Conservation (phyloP, 192 early-diverging fungal species). For the Diversispora epigaea region DNA sequence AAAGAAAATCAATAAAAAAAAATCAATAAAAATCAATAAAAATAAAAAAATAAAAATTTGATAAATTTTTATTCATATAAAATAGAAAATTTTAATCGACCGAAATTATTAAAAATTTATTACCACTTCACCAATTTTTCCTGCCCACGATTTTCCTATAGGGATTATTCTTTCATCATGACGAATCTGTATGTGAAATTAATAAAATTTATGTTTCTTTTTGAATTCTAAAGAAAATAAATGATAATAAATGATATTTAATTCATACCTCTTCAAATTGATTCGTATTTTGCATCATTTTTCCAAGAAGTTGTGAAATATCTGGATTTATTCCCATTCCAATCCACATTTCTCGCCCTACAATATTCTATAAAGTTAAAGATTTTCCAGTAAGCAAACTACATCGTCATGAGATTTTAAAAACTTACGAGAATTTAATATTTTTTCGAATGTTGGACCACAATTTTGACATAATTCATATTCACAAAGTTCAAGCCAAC, state of each 20-base stretch:
- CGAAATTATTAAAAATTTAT: background rate
- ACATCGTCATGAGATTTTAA: background rate
- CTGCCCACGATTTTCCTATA: background rate
- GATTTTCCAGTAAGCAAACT: background rate
- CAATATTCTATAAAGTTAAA: background rate
- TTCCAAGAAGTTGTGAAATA: background rate
- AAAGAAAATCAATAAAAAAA: no score
- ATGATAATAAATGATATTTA: background rate
- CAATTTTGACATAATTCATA: slow-evolving; percentile 30
- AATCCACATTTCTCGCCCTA: background rate
- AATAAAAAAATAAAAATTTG: no score
- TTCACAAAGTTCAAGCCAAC: slow-evolving; percentile 45
- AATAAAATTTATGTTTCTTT: background rate
- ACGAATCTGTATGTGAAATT: background rate
- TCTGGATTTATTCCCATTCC: background rate
- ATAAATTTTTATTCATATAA: no score
- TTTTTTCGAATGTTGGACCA: background rate
- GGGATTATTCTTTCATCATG: background rate
- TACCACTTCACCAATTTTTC: slow-evolving; percentile 1
- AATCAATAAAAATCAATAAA: no score
- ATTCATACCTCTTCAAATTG: background rate
- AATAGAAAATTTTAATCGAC: no score
- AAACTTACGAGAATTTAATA: background rate
- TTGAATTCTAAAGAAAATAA: no score
- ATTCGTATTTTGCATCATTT: background rate